Conservation (phyloP, 495 filamentous ascomycete genomes). For the Sphaerosporella brunnea region DNA sequence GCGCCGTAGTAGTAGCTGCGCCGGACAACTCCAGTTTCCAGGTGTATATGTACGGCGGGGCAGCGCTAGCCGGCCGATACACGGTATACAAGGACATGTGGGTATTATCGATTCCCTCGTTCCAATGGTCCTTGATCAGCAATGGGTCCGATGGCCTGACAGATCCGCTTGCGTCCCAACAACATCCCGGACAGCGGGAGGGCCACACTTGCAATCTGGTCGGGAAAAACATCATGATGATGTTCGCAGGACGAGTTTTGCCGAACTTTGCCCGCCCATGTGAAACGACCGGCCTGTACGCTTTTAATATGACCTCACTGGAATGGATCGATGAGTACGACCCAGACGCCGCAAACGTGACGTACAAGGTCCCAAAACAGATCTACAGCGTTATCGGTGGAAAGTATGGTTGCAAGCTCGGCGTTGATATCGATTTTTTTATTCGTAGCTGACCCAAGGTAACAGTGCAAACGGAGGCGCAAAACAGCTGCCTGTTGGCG, state of each 20-base stretch:
- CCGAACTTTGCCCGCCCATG: not conserved
- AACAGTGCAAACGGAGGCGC: too few relatives aligned
- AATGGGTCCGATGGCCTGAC: not conserved
- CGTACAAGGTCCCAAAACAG: not conserved
- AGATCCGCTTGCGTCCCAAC: not conserved
- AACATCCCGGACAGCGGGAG: not conserved
- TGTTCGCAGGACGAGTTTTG: not conserved
- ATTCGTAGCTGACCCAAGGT: too few relatives aligned
- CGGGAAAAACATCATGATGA: not conserved
- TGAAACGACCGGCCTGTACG: not conserved
- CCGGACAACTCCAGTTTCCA: not conserved
- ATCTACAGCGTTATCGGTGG: not conserved
- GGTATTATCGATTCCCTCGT: not conserved
- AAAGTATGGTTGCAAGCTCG: too few relatives aligned
- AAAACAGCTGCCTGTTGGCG: too few relatives aligned
- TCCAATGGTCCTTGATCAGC: not conserved
- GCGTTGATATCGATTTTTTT: too few relatives aligned
- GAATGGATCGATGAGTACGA: not conserved
- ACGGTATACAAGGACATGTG: not conserved
- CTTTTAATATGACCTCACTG: not conserved
- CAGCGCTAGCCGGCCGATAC: not conserved
- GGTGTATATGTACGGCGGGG: not conserved
- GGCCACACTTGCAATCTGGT: not conserved
- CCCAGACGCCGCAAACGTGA: not conserved
- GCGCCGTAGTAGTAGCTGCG: not conserved